Evolutionary conservation across 2,329 filamentous ascomycete species (phyloP), one percentile per base, ranked within the genome.

Genomic region (Neonectria coccinea): DNA sequence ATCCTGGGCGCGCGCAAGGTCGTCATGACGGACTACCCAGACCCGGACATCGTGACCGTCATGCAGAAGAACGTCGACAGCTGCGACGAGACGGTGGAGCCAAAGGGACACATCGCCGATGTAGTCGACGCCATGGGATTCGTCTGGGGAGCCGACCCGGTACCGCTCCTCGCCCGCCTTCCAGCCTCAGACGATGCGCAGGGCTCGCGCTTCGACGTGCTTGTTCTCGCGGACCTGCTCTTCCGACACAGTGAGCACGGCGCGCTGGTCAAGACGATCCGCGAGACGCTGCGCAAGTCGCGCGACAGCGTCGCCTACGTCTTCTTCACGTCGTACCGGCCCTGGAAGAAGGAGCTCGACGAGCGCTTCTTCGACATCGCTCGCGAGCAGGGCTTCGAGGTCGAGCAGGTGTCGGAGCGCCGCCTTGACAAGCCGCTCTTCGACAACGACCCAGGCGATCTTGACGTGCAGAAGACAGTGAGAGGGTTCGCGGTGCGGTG

Each of bases 261-360:
- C 2, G 93, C 92, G 73, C 84, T 97, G 65, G 83, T 97, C 68
- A 85, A 86, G 68, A 93, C 91, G 4, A 87, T 97, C 65, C 82
- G 86, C 73, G 77, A 86, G 74, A 92, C 91, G 16, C 79, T 97
- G 73, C 86, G 85, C 70, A 83, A 81, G 66, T 78, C 81, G 4
- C 72, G 77, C 4, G 81, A 82, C 2, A 88, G 90, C 53, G 85
- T 85, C 58, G 93, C 94, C 2, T 87, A 94, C 72, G 94, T 97
- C 8, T 97, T 97, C 78, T 98, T 97, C 81, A 97, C 94, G 0
- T 94, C 93, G 20, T 97, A 98, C 80, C 86, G 96, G 67, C 94
- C 95, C 1, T 97, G 94, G 94, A 83, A 97, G 75, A 84, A 92
- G 73, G 86, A 94, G 67, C 92, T 93, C 78, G 96, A 97, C 74